Conservation (phyloP, 495 filamentous ascomycete genomes). For the Annulohypoxylon moriforme region DNA sequence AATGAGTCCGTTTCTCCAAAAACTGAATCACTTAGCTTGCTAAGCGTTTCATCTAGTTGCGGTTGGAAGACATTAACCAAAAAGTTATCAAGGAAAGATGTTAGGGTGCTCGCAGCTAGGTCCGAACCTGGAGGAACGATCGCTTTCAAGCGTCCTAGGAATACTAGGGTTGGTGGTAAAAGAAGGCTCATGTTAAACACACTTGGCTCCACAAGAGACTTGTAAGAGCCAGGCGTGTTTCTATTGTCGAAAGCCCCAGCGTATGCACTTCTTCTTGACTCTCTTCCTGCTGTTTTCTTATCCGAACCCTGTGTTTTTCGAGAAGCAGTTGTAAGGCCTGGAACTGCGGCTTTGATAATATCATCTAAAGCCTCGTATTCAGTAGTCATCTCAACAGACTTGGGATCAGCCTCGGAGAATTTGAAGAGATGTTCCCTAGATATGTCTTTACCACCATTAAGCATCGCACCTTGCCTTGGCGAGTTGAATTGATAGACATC, state of each 20-base stretch:
- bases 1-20: slow-evolving; percentile 90
- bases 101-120: slow-evolving; percentile 85
- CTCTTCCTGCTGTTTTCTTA: slow-evolving; percentile 56
- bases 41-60: slow-evolving; percentile 93
- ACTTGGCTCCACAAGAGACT: slow-evolving; percentile 85
- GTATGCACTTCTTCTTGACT: slow-evolving; percentile 57
- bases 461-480: slow-evolving; percentile 51
- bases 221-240: slow-evolving; percentile 71
- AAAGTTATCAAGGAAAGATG: slow-evolving; percentile 97
- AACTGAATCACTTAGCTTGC: slow-evolving; percentile 83
- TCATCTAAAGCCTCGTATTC: slow-evolving; percentile 91
- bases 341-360: slow-evolving; percentile 90
- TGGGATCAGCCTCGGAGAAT: slow-evolving; percentile 82
- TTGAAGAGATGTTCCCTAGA: slow-evolving; percentile 90
- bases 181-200: slow-evolving; percentile 98
- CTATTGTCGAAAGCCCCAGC: slow-evolving; percentile 71
- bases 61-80: slow-evolving; percentile 98
- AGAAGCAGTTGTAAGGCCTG: slow-evolving; percentile 87
- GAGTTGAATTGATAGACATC: slow-evolving; percentile 69
- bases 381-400: slow-evolving; percentile 75
- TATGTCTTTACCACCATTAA: slow-evolving; percentile 66
- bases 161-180: slow-evolving; percentile 91
- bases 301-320: slow-evolving; percentile 64
- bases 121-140: slow-evolving; percentile 89
- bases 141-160: slow-evolving; percentile 88